A percentile compares a stretch with the other conserved stretches of the same genome.
Conservation (phyloP, 2,329 filamentous ascomycete genomes). For the Proliferodiscus dingleyae region DNA sequence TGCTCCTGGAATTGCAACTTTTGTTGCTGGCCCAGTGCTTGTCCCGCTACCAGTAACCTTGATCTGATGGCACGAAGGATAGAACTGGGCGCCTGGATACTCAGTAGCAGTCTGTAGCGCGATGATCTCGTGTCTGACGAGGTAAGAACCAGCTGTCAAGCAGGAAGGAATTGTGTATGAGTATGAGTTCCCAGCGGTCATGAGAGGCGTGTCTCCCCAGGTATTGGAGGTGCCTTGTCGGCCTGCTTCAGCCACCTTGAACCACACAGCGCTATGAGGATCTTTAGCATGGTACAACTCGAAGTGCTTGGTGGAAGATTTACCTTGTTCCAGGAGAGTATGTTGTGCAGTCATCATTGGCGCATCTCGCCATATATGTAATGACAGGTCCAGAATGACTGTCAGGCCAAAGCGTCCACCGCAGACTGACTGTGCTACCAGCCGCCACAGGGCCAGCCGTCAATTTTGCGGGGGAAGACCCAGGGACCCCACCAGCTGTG, state of each 20-base stretch:
- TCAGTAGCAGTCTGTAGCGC: constrained; percentile 13
- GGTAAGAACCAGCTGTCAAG: constrained; percentile 40
- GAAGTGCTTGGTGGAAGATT: constrained; percentile 7
- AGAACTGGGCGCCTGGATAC: constrained; percentile 15
- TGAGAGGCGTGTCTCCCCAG: constrained; percentile 12
- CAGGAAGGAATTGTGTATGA: constrained; percentile 45
- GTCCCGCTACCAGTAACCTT: constrained; percentile 38
- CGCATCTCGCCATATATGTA: constrained; percentile 56
- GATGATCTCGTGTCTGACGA: constrained; percentile 32
- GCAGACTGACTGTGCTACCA: constrained; percentile 48
- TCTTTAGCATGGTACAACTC: background rate
- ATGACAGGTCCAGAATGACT: constrained; percentile 46
- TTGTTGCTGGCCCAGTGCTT: constrained; percentile 30
- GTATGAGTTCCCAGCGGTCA: constrained; percentile 6
- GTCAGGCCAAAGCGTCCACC: constrained; percentile 49
- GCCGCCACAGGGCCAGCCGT: constrained; percentile 50
- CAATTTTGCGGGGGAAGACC: constrained; percentile 47
- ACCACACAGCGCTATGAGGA: constrained; percentile 15
- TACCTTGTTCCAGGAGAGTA: constrained; percentile 42
- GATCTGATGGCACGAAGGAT: constrained; percentile 36
- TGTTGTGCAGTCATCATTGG: constrained; percentile 43
- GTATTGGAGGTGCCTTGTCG: constrained; percentile 11
- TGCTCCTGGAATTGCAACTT: constrained; percentile 31
- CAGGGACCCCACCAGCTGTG: constrained; percentile 42
- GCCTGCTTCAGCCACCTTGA: constrained; percentile 14